Evolutionary conservation across 352 stramenopile species (phyloP).

Genomic region (Discostella stelligera): DNA sequence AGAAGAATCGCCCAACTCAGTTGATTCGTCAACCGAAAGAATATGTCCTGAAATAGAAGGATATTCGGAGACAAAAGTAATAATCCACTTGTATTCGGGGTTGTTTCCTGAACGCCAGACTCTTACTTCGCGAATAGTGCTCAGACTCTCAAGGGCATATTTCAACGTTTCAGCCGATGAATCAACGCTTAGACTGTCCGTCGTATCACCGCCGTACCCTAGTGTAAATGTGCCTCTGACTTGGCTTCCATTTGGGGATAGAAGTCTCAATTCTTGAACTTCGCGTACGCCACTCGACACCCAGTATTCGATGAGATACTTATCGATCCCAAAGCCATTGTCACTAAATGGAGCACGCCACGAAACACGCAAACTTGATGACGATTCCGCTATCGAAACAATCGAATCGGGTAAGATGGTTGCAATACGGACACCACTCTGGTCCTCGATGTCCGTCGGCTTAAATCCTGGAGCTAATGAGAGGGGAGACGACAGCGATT

Average conservation of each 20-base stretch:
- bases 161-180: conserved; percentile 87
- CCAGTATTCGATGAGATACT: conserved; percentile 85
- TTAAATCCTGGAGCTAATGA: conserved; percentile 66
- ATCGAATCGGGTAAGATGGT: conserved; percentile 48
- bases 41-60: conserved; percentile 46
- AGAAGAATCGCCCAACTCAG: conserved; percentile 25
- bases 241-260: conserved; percentile 34
- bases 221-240: conserved; percentile 88
- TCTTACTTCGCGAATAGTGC: conserved; percentile 86
- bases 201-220: conserved; percentile 87
- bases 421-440: conserved; percentile 64
- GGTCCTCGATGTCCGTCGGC: conserved; percentile 57
- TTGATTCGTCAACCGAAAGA: conserved; percentile 43
- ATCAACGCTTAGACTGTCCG: conserved; percentile 89
- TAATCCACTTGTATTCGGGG: conserved; percentile 79
- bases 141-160: conserved; percentile 88
- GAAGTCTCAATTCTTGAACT: conserved; percentile 70
- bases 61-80: conserved; percentile 87
- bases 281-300: conserved; percentile 52
- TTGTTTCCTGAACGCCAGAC: conserved; percentile 78
- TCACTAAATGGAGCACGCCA: conserved; percentile 61
- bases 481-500: conserved; percentile 38
- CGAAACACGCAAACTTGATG: conserved; percentile 71
- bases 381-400: conserved; percentile 73
- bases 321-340: conserved; percentile 72